These are phyloP conservation scores for Dactylellina drechsleri DNA, from an alignment of 2,329 filamentous ascomycete species.

Conservation along the genomic window DNA sequence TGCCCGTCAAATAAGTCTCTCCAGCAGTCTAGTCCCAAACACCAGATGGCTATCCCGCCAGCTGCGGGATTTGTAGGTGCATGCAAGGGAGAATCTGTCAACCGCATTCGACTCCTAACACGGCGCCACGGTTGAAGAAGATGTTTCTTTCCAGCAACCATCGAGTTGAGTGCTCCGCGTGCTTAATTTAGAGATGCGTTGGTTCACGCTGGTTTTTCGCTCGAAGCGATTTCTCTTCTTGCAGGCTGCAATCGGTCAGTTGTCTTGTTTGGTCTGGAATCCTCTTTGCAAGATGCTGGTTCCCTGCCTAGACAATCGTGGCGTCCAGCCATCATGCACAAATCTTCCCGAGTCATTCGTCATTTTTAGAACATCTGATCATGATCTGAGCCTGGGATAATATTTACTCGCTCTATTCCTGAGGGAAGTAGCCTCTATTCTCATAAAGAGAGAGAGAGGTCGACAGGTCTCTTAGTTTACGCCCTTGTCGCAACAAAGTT, in stretches of 20 bases:
- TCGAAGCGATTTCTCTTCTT: neutral
- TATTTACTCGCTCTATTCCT: no score
- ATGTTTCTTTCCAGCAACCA: no score
- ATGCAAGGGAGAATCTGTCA: no score
- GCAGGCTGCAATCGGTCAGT: neutral
- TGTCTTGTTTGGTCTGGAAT: conserved; percentile 34
- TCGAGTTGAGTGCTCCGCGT: no score
- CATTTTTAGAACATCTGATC: neutral
- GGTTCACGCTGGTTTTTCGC: conserved; percentile 1
- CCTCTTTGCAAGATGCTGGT: conserved; percentile 29
- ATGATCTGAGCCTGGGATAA: neutral
- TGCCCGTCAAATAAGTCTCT: neutral
- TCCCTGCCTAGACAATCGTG: conserved; percentile 34
- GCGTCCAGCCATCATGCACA: conserved; percentile 44
- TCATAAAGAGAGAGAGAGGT: no score
- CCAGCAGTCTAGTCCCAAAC: conserved; percentile 13
- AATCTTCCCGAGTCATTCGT: conserved; percentile 32
- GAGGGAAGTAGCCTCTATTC: no score
- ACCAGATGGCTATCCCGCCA: conserved; percentile 5
- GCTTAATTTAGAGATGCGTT: conserved; percentile 12
- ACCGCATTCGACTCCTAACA: no score
- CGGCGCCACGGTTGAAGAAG: no score
- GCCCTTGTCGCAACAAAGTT: neutral
- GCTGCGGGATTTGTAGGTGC: conserved; percentile 11
- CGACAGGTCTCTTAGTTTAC: no score